A percentile compares a stretch with the other conserved stretches of the same genome.
These are phyloP conservation scores for Phaseolus lunatus DNA, from an alignment of 306 rosid species.

Conservation along the genomic window DNA sequence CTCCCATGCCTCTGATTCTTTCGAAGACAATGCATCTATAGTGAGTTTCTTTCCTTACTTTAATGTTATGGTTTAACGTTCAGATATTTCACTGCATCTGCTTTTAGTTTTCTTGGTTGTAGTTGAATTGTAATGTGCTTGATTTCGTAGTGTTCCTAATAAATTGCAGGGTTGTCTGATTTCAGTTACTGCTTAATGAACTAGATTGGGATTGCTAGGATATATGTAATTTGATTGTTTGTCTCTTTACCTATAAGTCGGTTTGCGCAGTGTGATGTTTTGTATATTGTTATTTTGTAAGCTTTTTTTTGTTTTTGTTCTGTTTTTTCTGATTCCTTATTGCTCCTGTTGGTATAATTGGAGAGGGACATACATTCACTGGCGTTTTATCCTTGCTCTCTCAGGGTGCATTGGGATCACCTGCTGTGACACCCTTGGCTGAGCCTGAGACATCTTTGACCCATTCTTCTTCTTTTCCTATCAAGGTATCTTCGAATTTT, in stretches of 20 bases:
- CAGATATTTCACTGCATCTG: not conserved
- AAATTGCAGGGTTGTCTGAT: not conserved
- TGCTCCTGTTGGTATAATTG: conserved; percentile 22
- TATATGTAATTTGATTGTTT: not conserved
- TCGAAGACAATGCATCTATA: conserved; percentile 43
- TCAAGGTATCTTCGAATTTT: conserved; percentile 97
- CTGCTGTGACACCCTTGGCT: conserved; percentile 57
- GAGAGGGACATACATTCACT: conserved; percentile 43
- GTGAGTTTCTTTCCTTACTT: conserved; percentile 53
- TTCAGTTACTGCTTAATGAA: not conserved
- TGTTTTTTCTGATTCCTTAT: not conserved
- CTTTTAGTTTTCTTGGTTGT: not conserved
- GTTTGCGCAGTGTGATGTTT: conserved; percentile 6
- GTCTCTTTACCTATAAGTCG: not conserved
- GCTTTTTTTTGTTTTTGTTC: not conserved
- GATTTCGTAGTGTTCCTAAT: not conserved
- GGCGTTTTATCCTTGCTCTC: conserved; percentile 37
- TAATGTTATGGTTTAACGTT: not conserved
- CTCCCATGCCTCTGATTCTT: not conserved
- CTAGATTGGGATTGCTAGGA: conserved; percentile 17
- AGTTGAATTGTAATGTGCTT: not conserved
- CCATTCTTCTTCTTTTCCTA: conserved; percentile 68
- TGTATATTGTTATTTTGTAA: not conserved
- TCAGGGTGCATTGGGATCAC: conserved; percentile 71
- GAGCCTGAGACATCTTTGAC: conserved; percentile 65